A percentile compares a stretch with the other conserved stretches of the same genome.
These are phyloP conservation scores for Geranium rotundifolium DNA, from an alignment of 345 rosid genomes.

Conservation along the genomic window DNA sequence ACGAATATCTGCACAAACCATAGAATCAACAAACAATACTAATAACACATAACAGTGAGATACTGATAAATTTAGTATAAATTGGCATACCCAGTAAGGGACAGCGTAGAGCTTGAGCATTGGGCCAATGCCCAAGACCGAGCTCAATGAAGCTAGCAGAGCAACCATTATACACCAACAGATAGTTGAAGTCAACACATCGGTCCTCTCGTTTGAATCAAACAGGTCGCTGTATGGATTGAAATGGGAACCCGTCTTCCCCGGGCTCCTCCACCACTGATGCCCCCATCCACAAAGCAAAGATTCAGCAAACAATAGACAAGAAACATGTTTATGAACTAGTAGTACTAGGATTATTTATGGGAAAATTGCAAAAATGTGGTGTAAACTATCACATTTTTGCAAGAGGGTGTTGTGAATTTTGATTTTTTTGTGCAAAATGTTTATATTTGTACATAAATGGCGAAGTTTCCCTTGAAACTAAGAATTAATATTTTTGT, in stretches of 20 bases:
- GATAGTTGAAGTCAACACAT: slow-evolving; percentile 57
- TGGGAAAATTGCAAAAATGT: no score
- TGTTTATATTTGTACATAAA: no score
- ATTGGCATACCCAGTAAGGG: slow-evolving; percentile 48
- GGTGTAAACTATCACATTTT: no score
- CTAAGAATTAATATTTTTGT: no score
- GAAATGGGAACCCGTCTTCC: slow-evolving; percentile 83
- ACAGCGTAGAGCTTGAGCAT: slow-evolving; percentile 63
- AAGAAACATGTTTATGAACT: no score
- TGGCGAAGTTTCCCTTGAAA: no score
- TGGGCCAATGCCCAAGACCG: slow-evolving; percentile 42
- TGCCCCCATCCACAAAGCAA: no score
- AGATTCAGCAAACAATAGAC: no score
- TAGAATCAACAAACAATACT: not conserved
- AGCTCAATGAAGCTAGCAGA: slow-evolving; percentile 40
- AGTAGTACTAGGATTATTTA: no score
- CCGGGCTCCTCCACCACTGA: slow-evolving; percentile 82
- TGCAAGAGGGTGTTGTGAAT: no score
- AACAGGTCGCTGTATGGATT: slow-evolving; percentile 72
- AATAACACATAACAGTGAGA: not conserved
- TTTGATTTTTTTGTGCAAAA: no score
- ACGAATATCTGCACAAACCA: slow-evolving; percentile 42
- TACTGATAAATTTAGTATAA: not conserved
- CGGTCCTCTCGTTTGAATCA: slow-evolving; percentile 51
- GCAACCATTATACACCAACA: slow-evolving; percentile 71